Evolutionary conservation across 2,329 filamentous ascomycete species (phyloP), one percentile per base, ranked within the genome.

Genomic region (Ceratocystis ficicola): DNA sequence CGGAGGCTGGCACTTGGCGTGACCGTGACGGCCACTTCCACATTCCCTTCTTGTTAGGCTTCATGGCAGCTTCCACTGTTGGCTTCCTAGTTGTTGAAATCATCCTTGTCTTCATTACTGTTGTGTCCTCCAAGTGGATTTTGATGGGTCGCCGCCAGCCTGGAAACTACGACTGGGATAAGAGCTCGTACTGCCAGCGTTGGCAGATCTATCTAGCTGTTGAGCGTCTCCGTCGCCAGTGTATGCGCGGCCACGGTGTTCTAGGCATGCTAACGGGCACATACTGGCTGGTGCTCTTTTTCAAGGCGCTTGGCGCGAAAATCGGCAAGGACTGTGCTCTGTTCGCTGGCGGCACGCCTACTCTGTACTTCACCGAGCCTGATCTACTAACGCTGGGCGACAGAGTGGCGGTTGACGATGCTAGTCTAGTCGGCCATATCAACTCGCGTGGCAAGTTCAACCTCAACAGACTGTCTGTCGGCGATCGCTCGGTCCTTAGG

Each of bases 161-260:
- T 2, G 82, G 82, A 15, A 79, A 79, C 68, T 82, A 82, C 69
- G 79, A 83, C 72, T 84, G 81, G 81, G 82, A 84, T 70, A 79
- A 79, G 71, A 78, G 74, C 22, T 74, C 76, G 17, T 84, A 83
- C 72, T 83, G 81, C 72, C 82, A 84, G 70, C 78, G 80, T 44
- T 84, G 81, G 81, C 81, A 84, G 70, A 70, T 83, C 7, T 81
- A 80, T 70, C 74, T 83, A 2, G 75, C 76, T 36, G 76, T 82
- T 46, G 81, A 83, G 73, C 76, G 75, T 20, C 71, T 84, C 2
- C 77, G 80, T 1, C 75, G 78, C 7, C 73, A 77, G 50, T 82
- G 80, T 71, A 82, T 79, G 69, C 76, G 77, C 2, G 77, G 78
- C 1, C 71, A 78, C 30, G 81, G 81, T 17, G 74, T 84, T 20